A percentile compares a stretch with the other conserved stretches of the same genome.
phyloP scores from a whole-genome alignment of 352 stramenopile species.

The Pythium volutum region DNA sequence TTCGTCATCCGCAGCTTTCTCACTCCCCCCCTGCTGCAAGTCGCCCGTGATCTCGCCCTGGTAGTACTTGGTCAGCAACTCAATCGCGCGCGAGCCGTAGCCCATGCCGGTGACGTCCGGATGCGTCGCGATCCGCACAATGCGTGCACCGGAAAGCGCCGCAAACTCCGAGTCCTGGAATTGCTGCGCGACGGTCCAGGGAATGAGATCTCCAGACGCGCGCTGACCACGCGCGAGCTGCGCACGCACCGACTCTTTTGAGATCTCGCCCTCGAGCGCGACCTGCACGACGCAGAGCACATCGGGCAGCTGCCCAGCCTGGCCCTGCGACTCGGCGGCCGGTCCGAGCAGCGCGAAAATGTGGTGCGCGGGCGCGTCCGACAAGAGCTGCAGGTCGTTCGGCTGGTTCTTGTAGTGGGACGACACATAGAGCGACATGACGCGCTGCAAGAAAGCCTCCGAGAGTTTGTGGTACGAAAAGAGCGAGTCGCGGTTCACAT shows the following conservation, averaged over 20 bases:
- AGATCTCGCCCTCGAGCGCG: constrained; percentile 97
- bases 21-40: constrained; percentile 24
- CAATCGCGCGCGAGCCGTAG: constrained; percentile 96
- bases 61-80: constrained; percentile 97
- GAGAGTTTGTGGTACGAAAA: constrained; percentile 99
- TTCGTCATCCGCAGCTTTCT: constrained; percentile 25
- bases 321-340: constrained; percentile 87
- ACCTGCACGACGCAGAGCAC: constrained; percentile 98
- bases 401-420: constrained; percentile 99
- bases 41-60: constrained; percentile 93
- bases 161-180: constrained; percentile 99
- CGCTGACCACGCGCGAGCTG: constrained; percentile 95
- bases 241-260: constrained; percentile 93
- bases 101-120: constrained; percentile 96
- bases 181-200: constrained; percentile 99
- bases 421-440: constrained; percentile 96
- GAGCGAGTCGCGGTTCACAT: constrained; percentile 98
- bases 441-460: constrained; percentile 93
- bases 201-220: constrained; percentile 97
- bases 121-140: constrained; percentile 98
- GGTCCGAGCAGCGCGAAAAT: constrained; percentile 98
- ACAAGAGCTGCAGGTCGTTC: constrained; percentile 99
- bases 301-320: constrained; percentile 92
- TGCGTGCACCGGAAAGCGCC: constrained; percentile 93
- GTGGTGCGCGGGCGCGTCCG: constrained; percentile 97